Evolutionary conservation across 768 basidiomycete genomes (phyloP).

Genomic region (Krasilnikovozyma curviuscula): DNA sequence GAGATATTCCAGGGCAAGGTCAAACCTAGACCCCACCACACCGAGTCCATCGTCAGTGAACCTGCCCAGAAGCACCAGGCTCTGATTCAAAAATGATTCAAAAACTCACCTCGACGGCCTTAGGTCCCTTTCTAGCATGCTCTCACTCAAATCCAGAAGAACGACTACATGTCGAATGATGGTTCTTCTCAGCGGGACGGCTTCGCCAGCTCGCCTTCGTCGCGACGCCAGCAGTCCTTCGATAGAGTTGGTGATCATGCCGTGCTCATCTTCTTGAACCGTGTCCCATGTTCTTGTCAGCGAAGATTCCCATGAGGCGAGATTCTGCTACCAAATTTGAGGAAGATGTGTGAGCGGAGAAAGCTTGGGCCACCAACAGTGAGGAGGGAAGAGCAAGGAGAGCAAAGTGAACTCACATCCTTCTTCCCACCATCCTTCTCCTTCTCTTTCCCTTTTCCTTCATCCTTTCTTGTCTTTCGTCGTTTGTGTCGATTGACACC

Average conservation of each 20-base stretch:
- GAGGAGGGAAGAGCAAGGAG: background rate
- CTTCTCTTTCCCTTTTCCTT: background rate
- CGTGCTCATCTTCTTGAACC: slow-evolving; percentile 85
- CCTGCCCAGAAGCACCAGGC: background rate
- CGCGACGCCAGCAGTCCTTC: slow-evolving; percentile 73
- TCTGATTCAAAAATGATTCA: background rate
- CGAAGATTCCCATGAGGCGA: slow-evolving; percentile 71
- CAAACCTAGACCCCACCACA: slow-evolving; percentile 39
- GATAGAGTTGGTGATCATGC: slow-evolving; percentile 75
- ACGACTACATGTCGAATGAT: slow-evolving; percentile 92
- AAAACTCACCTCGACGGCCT: slow-evolving; percentile 44
- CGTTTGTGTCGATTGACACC: background rate
- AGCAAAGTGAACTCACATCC: background rate
- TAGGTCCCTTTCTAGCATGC: slow-evolving; percentile 94
- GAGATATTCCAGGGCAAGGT: slow-evolving; percentile 71
- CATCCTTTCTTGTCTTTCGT: background rate
- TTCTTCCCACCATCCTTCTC: background rate
- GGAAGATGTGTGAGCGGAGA: background rate
- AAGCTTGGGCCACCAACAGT: background rate
- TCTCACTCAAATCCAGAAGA: slow-evolving; percentile 70
- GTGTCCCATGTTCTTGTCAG: slow-evolving; percentile 93
- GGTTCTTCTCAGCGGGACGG: slow-evolving; percentile 37
- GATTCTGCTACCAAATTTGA: background rate
- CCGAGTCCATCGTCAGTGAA: background rate
- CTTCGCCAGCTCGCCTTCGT: slow-evolving; percentile 45